Conservation (phyloP, 495 filamentous ascomycete genomes). For the Viridothelium virens region DNA sequence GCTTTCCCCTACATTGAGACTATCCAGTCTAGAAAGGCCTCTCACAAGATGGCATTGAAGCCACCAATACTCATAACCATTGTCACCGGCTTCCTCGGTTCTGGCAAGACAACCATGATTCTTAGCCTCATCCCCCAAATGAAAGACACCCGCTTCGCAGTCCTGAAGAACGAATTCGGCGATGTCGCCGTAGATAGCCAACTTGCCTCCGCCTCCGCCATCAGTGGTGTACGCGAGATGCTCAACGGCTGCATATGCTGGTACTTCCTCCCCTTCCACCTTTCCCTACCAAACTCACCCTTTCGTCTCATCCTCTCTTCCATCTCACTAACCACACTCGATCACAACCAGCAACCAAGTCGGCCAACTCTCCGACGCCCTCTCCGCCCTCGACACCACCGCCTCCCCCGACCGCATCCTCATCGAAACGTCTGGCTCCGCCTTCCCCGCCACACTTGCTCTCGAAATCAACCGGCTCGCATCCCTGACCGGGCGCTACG, state of each 20-base stretch:
- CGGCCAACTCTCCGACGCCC: conserved; percentile 74
- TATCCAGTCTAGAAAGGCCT: background rate
- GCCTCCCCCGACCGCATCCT: conserved; percentile 73
- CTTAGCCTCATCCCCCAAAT: conserved; percentile 85
- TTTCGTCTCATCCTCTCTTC: background rate
- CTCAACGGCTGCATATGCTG: conserved; percentile 96
- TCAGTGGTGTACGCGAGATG: conserved; percentile 84
- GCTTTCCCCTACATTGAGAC: background rate
- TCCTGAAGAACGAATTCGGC: conserved; percentile 97
- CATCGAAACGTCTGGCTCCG: conserved; percentile 82
- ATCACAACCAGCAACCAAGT: conserved; percentile 65
- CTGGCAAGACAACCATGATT: conserved; percentile 88
- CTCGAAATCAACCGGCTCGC: conserved; percentile 67
- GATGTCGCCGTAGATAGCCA: conserved; percentile 89
- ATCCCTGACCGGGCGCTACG: conserved; percentile 54
- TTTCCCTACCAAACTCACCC: background rate
- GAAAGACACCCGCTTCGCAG: conserved; percentile 68
- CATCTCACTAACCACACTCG: background rate
- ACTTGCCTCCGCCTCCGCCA: conserved; percentile 68
- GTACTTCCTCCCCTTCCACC: background rate
- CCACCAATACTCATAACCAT: conserved; percentile 82
- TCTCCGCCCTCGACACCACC: conserved; percentile 56
- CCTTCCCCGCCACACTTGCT: conserved; percentile 41
- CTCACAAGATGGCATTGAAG: background rate
- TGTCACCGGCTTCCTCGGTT: conserved; percentile 88